These are phyloP conservation scores for Talaromyces rugulosus DNA, from an alignment of 2,329 filamentous ascomycete genomes.

Conservation along the genomic window DNA sequence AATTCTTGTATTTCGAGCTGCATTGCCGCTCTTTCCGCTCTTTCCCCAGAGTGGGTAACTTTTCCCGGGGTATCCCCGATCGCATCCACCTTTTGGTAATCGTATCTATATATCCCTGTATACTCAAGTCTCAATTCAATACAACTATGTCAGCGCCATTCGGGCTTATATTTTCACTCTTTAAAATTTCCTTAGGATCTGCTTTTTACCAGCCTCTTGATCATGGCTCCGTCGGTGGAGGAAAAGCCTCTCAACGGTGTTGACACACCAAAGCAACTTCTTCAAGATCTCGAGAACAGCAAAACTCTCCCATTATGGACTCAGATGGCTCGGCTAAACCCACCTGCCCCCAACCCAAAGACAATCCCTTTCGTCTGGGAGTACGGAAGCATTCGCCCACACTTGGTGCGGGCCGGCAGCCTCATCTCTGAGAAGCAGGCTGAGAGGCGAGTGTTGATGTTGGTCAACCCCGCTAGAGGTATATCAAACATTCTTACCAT, in stretches of 20 bases:
- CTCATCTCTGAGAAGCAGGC: slow-evolving; percentile 35
- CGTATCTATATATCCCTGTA: too few relatives aligned
- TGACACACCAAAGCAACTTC: slow-evolving; percentile 17
- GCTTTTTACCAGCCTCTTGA: too few relatives aligned
- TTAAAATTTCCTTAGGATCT: too few relatives aligned
- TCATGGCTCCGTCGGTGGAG: not conserved
- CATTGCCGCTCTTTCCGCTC: too few relatives aligned
- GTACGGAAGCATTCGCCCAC: slow-evolving; percentile 32
- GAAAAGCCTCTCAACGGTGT: not conserved
- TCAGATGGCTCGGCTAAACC: slow-evolving; percentile 47
- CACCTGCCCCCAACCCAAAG: slow-evolving; percentile 44
- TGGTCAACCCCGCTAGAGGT: slow-evolving; percentile 36
- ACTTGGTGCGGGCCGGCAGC: slow-evolving; percentile 32
- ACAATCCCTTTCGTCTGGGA: slow-evolving; percentile 36
- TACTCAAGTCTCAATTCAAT: too few relatives aligned
- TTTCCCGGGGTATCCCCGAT: too few relatives aligned
- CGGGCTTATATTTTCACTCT: too few relatives aligned
- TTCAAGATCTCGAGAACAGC: slow-evolving; percentile 18
- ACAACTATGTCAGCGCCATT: too few relatives aligned
- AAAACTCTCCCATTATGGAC: slow-evolving; percentile 45
- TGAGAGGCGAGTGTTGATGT: slow-evolving; percentile 38
- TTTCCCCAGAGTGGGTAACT: too few relatives aligned
- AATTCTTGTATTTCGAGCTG: too few relatives aligned
- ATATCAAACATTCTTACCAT: not conserved
- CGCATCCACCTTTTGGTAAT: too few relatives aligned